Evolutionary conservation across 108 stramenopile genomes (phyloP).

Genomic region (Epithemia pelagica): DNA sequence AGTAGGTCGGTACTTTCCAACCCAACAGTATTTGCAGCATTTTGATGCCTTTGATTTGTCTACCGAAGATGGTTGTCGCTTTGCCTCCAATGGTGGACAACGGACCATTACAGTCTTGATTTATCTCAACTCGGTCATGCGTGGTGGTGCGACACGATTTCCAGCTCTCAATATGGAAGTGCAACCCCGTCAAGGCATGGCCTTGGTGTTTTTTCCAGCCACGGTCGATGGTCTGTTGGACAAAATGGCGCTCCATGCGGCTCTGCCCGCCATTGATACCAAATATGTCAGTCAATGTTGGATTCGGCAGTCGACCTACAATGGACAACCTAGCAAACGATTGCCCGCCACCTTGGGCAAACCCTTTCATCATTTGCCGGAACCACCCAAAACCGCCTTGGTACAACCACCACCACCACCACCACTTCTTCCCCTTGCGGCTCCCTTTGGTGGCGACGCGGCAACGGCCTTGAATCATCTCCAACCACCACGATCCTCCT

Average conservation of each 20-base stretch:
- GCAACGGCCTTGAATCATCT: too few relatives aligned
- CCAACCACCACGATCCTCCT: too few relatives aligned
- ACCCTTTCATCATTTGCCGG: conserved; percentile 35
- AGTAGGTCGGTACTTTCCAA: conserved; percentile 81
- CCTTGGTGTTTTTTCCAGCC: conserved; percentile 94
- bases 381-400: background rate
- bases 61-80: conserved; percentile 73
- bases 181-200: conserved; percentile 74
- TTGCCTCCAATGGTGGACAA: conserved; percentile 89
- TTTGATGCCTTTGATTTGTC: conserved; percentile 88
- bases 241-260: conserved; percentile 84
- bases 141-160: conserved; percentile 89
- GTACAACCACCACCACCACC: too few relatives aligned
- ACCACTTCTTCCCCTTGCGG: too few relatives aligned
- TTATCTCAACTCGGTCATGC: conserved; percentile 89
- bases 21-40: conserved; percentile 79
- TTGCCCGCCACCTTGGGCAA: conserved; percentile 52
- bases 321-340: conserved; percentile 66
- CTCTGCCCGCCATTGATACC: conserved; percentile 75
- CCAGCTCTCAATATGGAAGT: conserved; percentile 75
- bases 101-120: conserved; percentile 88
- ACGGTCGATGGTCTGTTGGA: conserved; percentile 89
- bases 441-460: too few relatives aligned
- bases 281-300: conserved; percentile 98
- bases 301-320: conserved; percentile 86